Conservation (phyloP, 2,329 filamentous ascomycete species). For the Chrysoporthe puriensis region DNA sequence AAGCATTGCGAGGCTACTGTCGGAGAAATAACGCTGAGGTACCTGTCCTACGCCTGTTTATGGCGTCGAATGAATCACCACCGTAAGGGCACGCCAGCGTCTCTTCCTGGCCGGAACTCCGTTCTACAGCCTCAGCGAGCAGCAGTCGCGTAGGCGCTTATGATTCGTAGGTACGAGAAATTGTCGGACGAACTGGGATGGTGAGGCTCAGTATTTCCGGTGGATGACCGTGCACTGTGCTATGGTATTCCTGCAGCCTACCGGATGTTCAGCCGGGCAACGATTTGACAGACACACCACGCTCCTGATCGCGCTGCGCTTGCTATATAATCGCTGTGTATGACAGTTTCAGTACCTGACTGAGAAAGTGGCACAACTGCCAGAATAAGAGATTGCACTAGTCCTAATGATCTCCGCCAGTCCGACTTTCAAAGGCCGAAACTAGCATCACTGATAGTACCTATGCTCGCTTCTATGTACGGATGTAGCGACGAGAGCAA, state of each 20-base stretch:
- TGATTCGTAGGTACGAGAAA: neutral
- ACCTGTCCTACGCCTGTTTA: neutral
- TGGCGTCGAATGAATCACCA: neutral
- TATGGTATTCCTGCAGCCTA: neutral
- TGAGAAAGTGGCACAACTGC: neutral
- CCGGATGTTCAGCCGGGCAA: neutral
- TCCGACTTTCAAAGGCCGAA: neutral
- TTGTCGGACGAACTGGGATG: neutral
- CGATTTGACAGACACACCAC: neutral
- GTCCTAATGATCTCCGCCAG: neutral
- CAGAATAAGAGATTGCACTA: neutral
- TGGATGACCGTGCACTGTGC: constrained; percentile 1
- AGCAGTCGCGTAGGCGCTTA: neutral
- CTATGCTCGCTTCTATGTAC: too few species aligned
- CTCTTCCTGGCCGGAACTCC: neutral
- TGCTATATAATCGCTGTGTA: neutral
- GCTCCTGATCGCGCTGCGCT: neutral
- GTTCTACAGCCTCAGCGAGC: neutral
- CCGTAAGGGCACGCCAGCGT: neutral
- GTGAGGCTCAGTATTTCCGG: neutral
- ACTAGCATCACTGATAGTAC: neutral
- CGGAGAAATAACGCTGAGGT: neutral
- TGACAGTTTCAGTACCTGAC: neutral
- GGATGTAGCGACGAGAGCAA: neutral
- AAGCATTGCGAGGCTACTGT: neutral